Evolutionary conservation across 345 rosid species (phyloP).

Genomic region (Erodium maritimum): DNA sequence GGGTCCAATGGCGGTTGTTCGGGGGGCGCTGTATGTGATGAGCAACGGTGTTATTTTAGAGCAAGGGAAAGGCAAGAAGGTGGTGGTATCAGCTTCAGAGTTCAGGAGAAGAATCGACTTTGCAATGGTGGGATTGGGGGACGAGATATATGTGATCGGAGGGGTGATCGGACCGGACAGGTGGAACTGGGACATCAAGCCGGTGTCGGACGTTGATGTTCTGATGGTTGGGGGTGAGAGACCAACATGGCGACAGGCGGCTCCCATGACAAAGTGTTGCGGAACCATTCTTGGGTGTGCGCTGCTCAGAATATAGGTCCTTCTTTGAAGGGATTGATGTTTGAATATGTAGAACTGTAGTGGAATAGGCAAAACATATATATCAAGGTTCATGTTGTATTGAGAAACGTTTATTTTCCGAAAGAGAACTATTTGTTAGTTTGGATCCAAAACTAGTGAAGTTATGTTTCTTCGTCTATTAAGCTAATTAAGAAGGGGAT

Average conservation of each 20-base stretch:
- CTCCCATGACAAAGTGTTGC: slow-evolving; percentile 70
- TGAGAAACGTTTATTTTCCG: too few relatives aligned
- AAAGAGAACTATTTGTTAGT: too few relatives aligned
- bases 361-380: too few relatives aligned
- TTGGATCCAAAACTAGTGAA: too few relatives aligned
- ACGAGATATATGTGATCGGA: slow-evolving; percentile 67
- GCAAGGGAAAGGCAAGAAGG: slow-evolving; percentile 44
- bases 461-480: too few relatives aligned
- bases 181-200: slow-evolving; percentile 68
- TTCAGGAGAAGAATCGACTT: slow-evolving; percentile 74
- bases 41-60: slow-evolving; percentile 52
- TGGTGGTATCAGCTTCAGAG: slow-evolving; percentile 61
- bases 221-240: slow-evolving; percentile 53
- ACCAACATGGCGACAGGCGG: slow-evolving; percentile 62
- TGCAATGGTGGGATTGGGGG: slow-evolving; percentile 64
- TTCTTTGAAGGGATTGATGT: not conserved
- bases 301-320: slow-evolving; percentile 52
- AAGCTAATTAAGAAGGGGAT: too few relatives aligned
- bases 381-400: too few relatives aligned
- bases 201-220: slow-evolving; percentile 58
- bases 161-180: slow-evolving; percentile 90
- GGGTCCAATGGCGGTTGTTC: slow-evolving; percentile 81
- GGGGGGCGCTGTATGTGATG: slow-evolving; percentile 56
- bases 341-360: too few relatives aligned
- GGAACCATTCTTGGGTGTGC: slow-evolving; percentile 83